Evolutionary conservation across 2,329 filamentous ascomycete species (phyloP), one percentile per base, ranked within the genome.

Genomic region (Fusarium transvaalense): DNA sequence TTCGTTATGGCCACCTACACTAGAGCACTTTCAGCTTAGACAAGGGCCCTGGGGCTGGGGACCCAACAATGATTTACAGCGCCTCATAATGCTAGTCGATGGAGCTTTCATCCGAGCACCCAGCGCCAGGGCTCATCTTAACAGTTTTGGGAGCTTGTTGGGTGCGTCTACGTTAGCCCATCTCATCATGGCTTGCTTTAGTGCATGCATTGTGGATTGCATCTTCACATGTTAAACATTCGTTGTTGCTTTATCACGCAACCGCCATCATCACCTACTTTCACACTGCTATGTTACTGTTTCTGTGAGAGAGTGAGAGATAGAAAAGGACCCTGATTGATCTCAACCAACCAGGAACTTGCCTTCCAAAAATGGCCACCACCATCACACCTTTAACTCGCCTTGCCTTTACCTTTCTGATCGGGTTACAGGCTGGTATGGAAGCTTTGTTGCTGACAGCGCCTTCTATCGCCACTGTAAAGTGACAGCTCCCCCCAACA

Each of bases 311-410:
- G 31, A 35, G 50, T n/a, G 21, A n/a, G 12, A 39, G n/a, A n/a
- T n/a, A n/a, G n/a, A 47, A 45, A 45, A 37, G 45, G 48, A 46
- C 60, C 61, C 52, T 56, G 57, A 42, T 41, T 15, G 17, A 50
- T 65, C 48, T 19, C 59, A 56, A 61, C 64, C 65, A 68, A 68
- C 50, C 46, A 68, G n/a, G 50, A 48, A 19, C 19, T 38, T 19
- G 53, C 64, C 54, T 65, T 38, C 27, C 13, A 32, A 64, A 60
- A 56, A 58, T 67, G 41, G 56, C 64, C 27, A 60, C 64, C 46
- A 42, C 14, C 34, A n/a, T 7, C 12, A 34, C 23, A 25, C 23
- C 23, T 25, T 25, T 25, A 15, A 15, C 17, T 37, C 34, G 34
- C 34, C 34, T 37, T 37, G 34, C 17, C 34, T 37, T 37, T n/a